Conservation (phyloP, 2,329 filamentous ascomycete genomes). For the Fusarium bulbicola region DNA sequence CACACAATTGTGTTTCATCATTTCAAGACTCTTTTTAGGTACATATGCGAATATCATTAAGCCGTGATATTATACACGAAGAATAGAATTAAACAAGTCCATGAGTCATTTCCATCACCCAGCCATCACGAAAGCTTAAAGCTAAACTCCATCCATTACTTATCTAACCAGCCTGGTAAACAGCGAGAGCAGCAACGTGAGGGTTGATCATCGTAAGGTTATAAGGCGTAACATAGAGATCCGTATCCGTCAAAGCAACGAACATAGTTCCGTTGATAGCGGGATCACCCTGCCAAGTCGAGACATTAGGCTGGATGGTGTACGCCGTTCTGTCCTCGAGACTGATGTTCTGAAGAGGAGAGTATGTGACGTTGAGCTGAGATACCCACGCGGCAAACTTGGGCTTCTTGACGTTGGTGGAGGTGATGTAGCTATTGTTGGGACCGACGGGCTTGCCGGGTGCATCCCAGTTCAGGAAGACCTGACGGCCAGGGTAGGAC, state of each 20-base stretch:
- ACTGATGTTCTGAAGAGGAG: slow-evolving; percentile 64
- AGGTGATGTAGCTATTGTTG: slow-evolving; percentile 83
- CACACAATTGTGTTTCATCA: not conserved
- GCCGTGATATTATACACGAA: not conserved
- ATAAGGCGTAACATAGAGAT: slow-evolving; percentile 77
- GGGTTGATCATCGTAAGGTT: slow-evolving; percentile 79
- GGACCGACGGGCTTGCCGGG: slow-evolving; percentile 76
- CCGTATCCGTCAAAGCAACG: slow-evolving; percentile 75
- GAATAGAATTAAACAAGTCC: not conserved
- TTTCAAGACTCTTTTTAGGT: rapidly evolving
- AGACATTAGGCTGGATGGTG: slow-evolving; percentile 77
- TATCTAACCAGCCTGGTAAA: slow-evolving; percentile 79
- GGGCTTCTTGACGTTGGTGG: slow-evolving; percentile 65
- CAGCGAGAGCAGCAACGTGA: slow-evolving; percentile 76
- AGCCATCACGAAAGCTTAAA: rapidly evolving
- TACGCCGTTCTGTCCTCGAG: slow-evolving; percentile 61
- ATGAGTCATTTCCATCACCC: not conserved
- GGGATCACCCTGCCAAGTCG: slow-evolving; percentile 73
- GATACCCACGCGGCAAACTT: slow-evolving; percentile 78
- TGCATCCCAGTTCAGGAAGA: slow-evolving; percentile 77
- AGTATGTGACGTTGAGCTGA: slow-evolving; percentile 80
- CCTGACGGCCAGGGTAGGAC: slow-evolving; percentile 76
- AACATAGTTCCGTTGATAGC: slow-evolving; percentile 83
- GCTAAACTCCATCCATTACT: rapidly evolving
- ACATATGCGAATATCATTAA: not conserved